Conservation (phyloP, 2,329 filamentous ascomycete species). For the Microcyclosporella mali region DNA sequence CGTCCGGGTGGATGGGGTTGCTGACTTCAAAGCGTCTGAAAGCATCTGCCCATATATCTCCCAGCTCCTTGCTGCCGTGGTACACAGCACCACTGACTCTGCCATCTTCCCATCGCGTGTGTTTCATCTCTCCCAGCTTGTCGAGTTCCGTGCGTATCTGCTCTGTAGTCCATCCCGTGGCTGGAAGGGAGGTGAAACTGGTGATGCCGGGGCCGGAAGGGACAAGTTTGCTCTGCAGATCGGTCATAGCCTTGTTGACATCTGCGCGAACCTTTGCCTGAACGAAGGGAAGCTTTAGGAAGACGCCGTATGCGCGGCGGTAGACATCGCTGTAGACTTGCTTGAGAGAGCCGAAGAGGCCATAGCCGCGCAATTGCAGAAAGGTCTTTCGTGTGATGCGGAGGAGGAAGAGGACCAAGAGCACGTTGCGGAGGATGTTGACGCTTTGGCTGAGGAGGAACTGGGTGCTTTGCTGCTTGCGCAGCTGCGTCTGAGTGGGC, state of each 20-base stretch:
- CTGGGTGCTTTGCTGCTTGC: slow-evolving; percentile 18
- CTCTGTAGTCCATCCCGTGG: slow-evolving; percentile 75
- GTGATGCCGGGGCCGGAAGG: slow-evolving; percentile 63
- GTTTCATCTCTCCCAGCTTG: slow-evolving; percentile 75
- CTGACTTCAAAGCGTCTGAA: slow-evolving; percentile 91
- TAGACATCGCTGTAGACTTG: slow-evolving; percentile 68
- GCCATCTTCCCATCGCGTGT: slow-evolving; percentile 95
- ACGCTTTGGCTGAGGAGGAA: slow-evolving; percentile 22
- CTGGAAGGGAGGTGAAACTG: slow-evolving; percentile 69
- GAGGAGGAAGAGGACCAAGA: slow-evolving; percentile 83
- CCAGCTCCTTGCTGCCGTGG: slow-evolving; percentile 76
- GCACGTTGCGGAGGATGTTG: slow-evolving; percentile 63
- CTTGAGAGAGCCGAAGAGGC: slow-evolving; percentile 69
- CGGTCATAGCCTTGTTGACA: slow-evolving; percentile 69
- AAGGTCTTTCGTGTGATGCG: slow-evolving; percentile 74
- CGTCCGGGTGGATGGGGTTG: slow-evolving; percentile 96
- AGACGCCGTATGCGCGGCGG: slow-evolving; percentile 72
- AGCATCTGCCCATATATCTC: slow-evolving; percentile 82
- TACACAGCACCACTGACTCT: slow-evolving; percentile 93
- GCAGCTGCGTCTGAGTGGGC: not conserved
- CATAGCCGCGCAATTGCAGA: slow-evolving; percentile 83
- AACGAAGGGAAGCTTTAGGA: slow-evolving; percentile 80
- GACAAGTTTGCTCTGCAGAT: slow-evolving; percentile 78
- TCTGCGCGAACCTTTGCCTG: slow-evolving; percentile 79
- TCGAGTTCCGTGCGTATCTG: slow-evolving; percentile 73